Evolutionary conservation across 1,139 yeast genomes (phyloP).

Genomic region (Debaryomyces robertsiae): DNA sequence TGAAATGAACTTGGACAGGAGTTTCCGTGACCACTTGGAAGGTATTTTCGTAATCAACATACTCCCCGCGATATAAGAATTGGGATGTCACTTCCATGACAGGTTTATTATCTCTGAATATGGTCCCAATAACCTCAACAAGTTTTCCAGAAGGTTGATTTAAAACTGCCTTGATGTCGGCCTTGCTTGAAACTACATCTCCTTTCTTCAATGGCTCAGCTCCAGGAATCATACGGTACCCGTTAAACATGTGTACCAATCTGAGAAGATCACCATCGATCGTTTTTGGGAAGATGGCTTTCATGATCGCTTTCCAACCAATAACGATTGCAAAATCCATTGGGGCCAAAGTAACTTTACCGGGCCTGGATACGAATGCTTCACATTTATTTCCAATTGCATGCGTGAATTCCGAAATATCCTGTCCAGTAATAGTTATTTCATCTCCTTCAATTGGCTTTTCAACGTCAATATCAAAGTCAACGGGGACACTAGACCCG

Average conservation of each 20-base stretch:
- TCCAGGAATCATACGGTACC: slow-evolving; percentile 91
- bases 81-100: slow-evolving; percentile 95
- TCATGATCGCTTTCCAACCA: slow-evolving; percentile 98
- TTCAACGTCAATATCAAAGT: slow-evolving; percentile 69
- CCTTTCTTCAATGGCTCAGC: slow-evolving; percentile 89
- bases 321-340: slow-evolving; percentile 99
- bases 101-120: slow-evolving; percentile 72
- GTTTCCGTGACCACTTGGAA: slow-evolving; percentile 88
- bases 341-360: slow-evolving; percentile 87
- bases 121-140: slow-evolving; percentile 92
- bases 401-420: slow-evolving; percentile 89
- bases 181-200: slow-evolving; percentile 79
- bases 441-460: slow-evolving; percentile 72
- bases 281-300: slow-evolving; percentile 92
- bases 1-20: slow-evolving; percentile 77
- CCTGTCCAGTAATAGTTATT: slow-evolving; percentile 70
- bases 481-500: slow-evolving; percentile 60
- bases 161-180: slow-evolving; percentile 84
- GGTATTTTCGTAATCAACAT: slow-evolving; percentile 85
- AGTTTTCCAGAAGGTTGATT: slow-evolving; percentile 93
- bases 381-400: slow-evolving; percentile 98
- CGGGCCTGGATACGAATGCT: slow-evolving; percentile 88
- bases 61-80: slow-evolving; percentile 94
- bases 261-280: slow-evolving; percentile 96
- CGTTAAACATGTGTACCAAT: slow-evolving; percentile 92